Evolutionary conservation across 192 early-diverging fungal genomes (phyloP).

Genomic region (Coemansia asiatica): DNA sequence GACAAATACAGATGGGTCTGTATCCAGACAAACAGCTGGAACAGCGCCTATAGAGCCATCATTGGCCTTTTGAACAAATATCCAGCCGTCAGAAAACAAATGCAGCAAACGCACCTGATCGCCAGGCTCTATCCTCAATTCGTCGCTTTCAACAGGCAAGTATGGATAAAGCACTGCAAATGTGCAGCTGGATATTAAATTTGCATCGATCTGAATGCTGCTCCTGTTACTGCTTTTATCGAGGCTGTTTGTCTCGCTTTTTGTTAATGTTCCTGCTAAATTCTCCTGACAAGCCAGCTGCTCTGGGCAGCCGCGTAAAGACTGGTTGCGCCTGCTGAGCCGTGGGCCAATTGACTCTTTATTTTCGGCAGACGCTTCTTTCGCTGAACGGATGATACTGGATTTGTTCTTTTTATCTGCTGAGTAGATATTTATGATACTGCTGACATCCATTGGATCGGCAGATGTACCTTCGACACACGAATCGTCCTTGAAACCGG

Average conservation of each 20-base stretch:
- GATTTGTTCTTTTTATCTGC: not conserved
- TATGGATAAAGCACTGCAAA: slow-evolving; percentile 38
- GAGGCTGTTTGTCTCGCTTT: not conserved
- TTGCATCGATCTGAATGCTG: not conserved
- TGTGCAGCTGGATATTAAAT: not conserved
- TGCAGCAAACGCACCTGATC: slow-evolving; percentile 28
- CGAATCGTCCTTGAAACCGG: too few species aligned
- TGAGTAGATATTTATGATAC: too few species aligned
- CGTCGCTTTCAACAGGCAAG: slow-evolving; percentile 26
- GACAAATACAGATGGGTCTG: not conserved
- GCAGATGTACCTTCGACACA: too few species aligned
- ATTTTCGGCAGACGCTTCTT: not conserved
- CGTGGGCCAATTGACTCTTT: not conserved
- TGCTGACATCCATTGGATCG: too few species aligned
- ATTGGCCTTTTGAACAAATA: slow-evolving; percentile 25
- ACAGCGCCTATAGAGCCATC: slow-evolving; percentile 31
- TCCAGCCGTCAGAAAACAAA: slow-evolving; percentile 37
- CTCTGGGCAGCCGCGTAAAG: slow-evolving; percentile 18
- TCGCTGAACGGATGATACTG: not conserved
- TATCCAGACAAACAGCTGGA: slow-evolving; percentile 35
- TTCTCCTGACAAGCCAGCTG: not conserved
- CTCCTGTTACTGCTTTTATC: not conserved
- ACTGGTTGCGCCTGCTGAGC: slow-evolving; percentile 19
- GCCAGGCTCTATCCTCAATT: slow-evolving; percentile 31
- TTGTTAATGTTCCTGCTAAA: not conserved